These are phyloP conservation scores for Xylariomycetidae sp. DNA, from an alignment of 2,329 filamentous ascomycete species.

Conservation along the genomic window DNA sequence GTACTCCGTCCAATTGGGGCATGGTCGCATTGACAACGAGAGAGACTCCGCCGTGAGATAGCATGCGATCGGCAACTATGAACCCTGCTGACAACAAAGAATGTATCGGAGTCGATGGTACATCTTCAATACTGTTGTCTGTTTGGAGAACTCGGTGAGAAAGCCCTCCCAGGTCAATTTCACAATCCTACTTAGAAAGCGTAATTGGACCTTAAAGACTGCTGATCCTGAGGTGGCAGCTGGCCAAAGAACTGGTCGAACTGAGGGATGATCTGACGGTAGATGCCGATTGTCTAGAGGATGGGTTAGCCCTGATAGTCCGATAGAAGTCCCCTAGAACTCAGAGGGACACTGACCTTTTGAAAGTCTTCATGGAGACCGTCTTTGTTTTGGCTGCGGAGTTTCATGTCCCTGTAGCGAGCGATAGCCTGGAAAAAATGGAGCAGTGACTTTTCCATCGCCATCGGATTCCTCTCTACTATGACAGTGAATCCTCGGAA, in stretches of 20 bases:
- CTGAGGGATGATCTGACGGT: constrained; percentile 56
- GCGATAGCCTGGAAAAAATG: constrained; percentile 84
- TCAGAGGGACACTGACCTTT: constrained; percentile 52
- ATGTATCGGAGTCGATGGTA: too few species aligned
- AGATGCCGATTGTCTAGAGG: constrained; percentile 46
- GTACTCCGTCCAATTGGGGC: too few species aligned
- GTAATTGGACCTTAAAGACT: constrained; percentile 45
- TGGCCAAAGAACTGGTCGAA: constrained; percentile 51
- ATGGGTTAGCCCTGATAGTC: too few species aligned
- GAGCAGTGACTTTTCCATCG: constrained; percentile 81
- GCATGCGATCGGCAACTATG: too few species aligned
- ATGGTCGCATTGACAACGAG: too few species aligned
- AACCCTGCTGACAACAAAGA: too few species aligned
- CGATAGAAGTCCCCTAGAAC: too few species aligned
- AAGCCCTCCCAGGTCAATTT: too few species aligned
- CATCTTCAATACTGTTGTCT: too few species aligned
- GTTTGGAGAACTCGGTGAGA: too few species aligned
- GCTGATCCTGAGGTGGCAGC: constrained; percentile 45
- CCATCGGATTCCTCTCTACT: constrained; percentile 80
- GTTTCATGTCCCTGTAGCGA: constrained; percentile 62
- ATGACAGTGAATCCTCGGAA: constrained; percentile 86
- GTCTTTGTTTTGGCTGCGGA: constrained; percentile 56
- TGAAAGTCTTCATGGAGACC: constrained; percentile 70
- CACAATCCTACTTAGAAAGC: constrained; percentile 33
- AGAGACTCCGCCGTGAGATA: too few species aligned